phyloP scores from a whole-genome alignment of 306 rosid genomes.

The Oemleria cerasiformis region DNA sequence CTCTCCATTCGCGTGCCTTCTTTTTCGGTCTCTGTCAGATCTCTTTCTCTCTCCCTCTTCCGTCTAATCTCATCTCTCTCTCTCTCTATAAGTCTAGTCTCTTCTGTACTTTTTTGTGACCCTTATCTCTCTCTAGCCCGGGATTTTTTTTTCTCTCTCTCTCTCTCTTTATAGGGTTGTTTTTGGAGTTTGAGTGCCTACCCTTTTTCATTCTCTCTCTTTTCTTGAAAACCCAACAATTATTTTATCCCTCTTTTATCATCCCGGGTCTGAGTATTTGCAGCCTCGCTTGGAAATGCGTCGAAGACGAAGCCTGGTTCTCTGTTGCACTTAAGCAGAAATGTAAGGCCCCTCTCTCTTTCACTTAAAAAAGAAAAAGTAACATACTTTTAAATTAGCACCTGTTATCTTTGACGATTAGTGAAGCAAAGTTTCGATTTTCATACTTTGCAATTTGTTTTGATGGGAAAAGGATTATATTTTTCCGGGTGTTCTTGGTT shows the following conservation, averaged over 20 bases:
- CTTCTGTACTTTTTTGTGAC: conserved; percentile 24
- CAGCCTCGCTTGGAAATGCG: conserved; percentile 32
- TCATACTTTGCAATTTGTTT: neutral
- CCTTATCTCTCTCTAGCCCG: conserved; percentile 20
- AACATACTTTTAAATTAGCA: neutral
- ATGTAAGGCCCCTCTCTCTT: conserved; percentile 21
- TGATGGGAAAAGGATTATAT: neutral
- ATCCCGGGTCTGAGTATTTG: neutral
- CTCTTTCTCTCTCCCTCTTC: conserved; percentile 10
- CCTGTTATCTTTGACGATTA: neutral
- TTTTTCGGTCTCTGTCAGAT: conserved; percentile 34
- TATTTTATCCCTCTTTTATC: conserved; percentile 27
- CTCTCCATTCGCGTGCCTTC: conserved; percentile 41
- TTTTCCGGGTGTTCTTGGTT: neutral
- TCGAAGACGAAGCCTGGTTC: conserved; percentile 27
- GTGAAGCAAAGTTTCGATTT: neutral
- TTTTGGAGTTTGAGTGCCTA: conserved; percentile 13
- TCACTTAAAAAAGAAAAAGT: neutral
- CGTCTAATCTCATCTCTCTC: conserved; percentile 38
- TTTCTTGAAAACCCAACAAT: conserved; percentile 1
- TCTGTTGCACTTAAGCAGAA: conserved; percentile 13
- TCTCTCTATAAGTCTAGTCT: neutral
- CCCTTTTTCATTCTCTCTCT: conserved; percentile 16
- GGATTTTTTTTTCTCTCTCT: too few species aligned
- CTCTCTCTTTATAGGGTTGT: conserved; percentile 25